Evolutionary conservation across 352 stramenopile genomes (phyloP), one percentile per base, ranked within the genome.

Genomic region (Saprolegnia parasitica): DNA sequence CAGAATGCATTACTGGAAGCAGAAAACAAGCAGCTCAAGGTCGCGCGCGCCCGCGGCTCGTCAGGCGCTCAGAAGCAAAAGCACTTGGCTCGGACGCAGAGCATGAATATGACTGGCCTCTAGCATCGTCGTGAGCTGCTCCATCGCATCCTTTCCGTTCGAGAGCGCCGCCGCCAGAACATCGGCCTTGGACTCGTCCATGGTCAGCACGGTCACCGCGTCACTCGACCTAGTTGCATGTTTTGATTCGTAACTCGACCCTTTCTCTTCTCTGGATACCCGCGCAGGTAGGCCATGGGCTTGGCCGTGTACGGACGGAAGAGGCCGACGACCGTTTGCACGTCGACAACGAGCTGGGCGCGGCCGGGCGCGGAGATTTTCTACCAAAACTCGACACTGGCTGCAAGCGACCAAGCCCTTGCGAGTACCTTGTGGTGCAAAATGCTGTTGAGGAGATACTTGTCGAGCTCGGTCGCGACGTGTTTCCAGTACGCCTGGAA

Each of bases 91-190:
- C 24, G 63, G 42, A 15, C 39, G 52, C 46, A 70, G 26, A 24
- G 63, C 63, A 29, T 62, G 46, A 61, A 70, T 56, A 61, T 70
- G 63, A 24, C 63, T 70, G 2, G 63, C 63, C 32, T 62, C 63
- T 45, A 70, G 37, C 63, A 70, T 70, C 21, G 63, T 61, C 15
- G 32, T n/a, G 15, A 70, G 13, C 46, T 70, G 63, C 8, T 45
- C 63, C 11, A 50, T 21, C n/a, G 45, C 63, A n/a, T 46, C 37
- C 13, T 42, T 46, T 10, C 32, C 49, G 6, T 13, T 21, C 32
- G 61, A 42, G 18, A 62, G 32, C 15, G 45, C 29, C 39, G 39
- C 39, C 39, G n/a, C n/a, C n/a, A n/a, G n/a, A n/a, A n/a, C n/a
- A n/a, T n/a, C n/a, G 5, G 61, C 61, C 29, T 70, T 70, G 16